Evolutionary conservation across 495 filamentous ascomycete genomes (phyloP).

Genomic region (Venustampulla echinocandica): DNA sequence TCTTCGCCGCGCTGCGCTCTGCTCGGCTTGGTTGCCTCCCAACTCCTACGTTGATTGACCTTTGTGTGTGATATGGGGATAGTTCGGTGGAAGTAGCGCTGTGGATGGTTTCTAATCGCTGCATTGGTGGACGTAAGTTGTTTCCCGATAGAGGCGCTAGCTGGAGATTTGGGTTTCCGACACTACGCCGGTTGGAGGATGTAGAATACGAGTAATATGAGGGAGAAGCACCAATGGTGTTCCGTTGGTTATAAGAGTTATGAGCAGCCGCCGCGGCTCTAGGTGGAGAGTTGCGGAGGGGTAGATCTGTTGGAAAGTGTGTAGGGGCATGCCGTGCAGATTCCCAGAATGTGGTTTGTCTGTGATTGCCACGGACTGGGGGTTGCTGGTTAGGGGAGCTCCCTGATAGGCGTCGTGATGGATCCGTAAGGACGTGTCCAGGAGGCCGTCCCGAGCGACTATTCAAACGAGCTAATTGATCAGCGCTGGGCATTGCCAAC

Average conservation of each 20-base stretch:
- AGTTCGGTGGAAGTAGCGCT: slow-evolving; percentile 25
- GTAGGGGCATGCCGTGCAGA: slow-evolving; percentile 5
- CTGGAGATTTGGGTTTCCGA: slow-evolving; percentile 21
- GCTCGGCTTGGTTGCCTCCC: slow-evolving; percentile 39
- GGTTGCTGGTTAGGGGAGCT: not conserved
- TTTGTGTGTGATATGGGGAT: slow-evolving; percentile 12
- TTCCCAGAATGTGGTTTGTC: not conserved
- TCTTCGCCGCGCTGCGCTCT: slow-evolving; percentile 44
- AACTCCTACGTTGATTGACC: slow-evolving; percentile 22
- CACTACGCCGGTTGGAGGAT: slow-evolving; percentile 35
- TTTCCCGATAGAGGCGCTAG: slow-evolving; percentile 31
- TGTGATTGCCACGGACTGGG: slow-evolving; percentile 1
- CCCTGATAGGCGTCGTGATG: slow-evolving; percentile 16
- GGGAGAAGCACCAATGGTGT: slow-evolving; percentile 23
- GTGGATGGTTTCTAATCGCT: slow-evolving; percentile 42
- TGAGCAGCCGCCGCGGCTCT: slow-evolving; percentile 7
- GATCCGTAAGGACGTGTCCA: slow-evolving; percentile 12
- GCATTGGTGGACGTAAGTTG: slow-evolving; percentile 37
- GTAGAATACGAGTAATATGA: slow-evolving; percentile 38
- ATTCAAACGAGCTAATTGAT: slow-evolving; percentile 22
- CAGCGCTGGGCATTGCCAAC: slow-evolving; percentile 14
- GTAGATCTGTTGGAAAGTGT: slow-evolving; percentile 2
- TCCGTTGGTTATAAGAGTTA: not conserved
- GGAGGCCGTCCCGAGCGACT: slow-evolving; percentile 23
- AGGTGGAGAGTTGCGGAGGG: slow-evolving; percentile 1